Conservation (phyloP, 1,284 basidiomycete genomes). For the Macrocystidia cucumis region DNA sequence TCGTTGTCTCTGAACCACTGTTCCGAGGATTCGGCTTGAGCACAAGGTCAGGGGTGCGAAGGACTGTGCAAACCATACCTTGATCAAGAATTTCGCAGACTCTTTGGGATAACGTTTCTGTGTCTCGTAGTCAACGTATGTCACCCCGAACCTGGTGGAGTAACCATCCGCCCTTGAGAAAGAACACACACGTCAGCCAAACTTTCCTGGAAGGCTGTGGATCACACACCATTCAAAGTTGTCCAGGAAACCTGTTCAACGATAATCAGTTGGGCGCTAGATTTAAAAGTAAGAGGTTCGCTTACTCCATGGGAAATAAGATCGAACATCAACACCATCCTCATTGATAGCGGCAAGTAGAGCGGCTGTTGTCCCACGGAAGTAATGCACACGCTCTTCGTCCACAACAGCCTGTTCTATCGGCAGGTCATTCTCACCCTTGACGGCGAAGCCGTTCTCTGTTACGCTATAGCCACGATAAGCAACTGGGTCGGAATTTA, state of each 20-base stretch:
- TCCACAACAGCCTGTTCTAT: slow-evolving; percentile 57
- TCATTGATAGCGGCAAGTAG: slow-evolving; percentile 53
- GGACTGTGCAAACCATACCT: slow-evolving; percentile 18
- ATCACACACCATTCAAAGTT: slow-evolving; percentile 65
- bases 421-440: slow-evolving; percentile 54
- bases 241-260: slow-evolving; percentile 46
- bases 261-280: neutral
- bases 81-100: slow-evolving; percentile 48
- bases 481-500: neutral
- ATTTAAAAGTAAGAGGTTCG: slow-evolving; percentile 6
- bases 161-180: slow-evolving; percentile 50
- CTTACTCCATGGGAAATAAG: slow-evolving; percentile 73
- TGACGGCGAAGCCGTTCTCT: slow-evolving; percentile 72
- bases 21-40: neutral
- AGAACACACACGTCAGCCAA: neutral
- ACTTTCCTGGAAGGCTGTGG: neutral
- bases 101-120: slow-evolving; percentile 67
- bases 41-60: neutral
- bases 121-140: slow-evolving; percentile 67
- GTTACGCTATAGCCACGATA: slow-evolving; percentile 37
- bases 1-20: slow-evolving; percentile 18
- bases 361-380: slow-evolving; percentile 57
- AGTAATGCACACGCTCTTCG: slow-evolving; percentile 63
- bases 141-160: slow-evolving; percentile 56
- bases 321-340: slow-evolving; percentile 62